phyloP scores from a whole-genome alignment of 768 basidiomycete species.

The Leccinum subtestaceum region DNA sequence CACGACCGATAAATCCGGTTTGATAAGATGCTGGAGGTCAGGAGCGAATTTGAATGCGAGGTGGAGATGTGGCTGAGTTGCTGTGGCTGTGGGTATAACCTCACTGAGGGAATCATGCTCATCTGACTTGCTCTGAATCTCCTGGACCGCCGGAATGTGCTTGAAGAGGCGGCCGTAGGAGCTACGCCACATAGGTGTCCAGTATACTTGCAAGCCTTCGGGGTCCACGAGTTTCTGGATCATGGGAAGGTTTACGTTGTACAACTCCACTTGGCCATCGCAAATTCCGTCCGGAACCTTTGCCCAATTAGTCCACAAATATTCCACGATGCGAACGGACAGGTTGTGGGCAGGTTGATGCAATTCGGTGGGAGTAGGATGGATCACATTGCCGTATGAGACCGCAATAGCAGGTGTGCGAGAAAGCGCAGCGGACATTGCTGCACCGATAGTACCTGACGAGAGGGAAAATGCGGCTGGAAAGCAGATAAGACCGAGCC shows the following conservation, averaged over 20 bases:
- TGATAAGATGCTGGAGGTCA: constrained; percentile 66
- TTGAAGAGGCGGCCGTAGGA: constrained; percentile 82
- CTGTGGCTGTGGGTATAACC: neutral
- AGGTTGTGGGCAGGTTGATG: constrained; percentile 74
- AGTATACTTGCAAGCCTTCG: constrained; percentile 63
- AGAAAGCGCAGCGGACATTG: constrained; percentile 75
- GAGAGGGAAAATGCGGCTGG: constrained; percentile 84
- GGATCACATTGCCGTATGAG: constrained; percentile 78
- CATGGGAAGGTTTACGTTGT: constrained; percentile 86
- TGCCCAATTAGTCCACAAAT: constrained; percentile 88
- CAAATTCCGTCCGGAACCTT: constrained; percentile 56
- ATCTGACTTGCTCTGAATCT: constrained; percentile 30
- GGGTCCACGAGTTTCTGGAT: constrained; percentile 59
- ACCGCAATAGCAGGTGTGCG: constrained; percentile 76
- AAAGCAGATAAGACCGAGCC: constrained; percentile 2
- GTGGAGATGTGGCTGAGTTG: constrained; percentile 25
- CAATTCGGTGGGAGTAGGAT: constrained; percentile 59
- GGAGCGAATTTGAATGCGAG: constrained; percentile 77
- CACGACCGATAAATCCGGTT: constrained; percentile 53
- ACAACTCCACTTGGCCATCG: constrained; percentile 71
- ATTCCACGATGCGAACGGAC: constrained; percentile 60
- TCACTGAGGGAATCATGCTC: constrained; percentile 41
- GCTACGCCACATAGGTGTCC: constrained; percentile 86
- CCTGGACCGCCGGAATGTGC: constrained; percentile 29
- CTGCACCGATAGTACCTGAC: constrained; percentile 90